Percentiles rank a stretch among this genome's conserved stretches.
phyloP scores from a whole-genome alignment of 768 basidiomycete genomes.

The Cubamyces lactineus region DNA sequence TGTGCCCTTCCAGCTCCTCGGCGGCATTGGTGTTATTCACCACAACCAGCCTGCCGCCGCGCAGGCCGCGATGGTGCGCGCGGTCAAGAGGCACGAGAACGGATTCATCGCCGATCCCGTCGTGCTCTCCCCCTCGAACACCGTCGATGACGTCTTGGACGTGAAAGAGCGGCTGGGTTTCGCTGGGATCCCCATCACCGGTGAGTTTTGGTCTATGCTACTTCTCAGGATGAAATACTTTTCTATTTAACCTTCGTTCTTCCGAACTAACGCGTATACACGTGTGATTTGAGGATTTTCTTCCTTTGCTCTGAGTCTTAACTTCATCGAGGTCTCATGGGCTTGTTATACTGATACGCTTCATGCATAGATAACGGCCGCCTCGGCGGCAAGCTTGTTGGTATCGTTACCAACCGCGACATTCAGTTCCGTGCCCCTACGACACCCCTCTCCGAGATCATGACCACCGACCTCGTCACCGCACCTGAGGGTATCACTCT shows the following conservation, averaged over 20 bases:
- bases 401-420: slow-evolving; percentile 96
- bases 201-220: slow-evolving; percentile 52
- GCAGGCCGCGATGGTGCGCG: slow-evolving; percentile 96
- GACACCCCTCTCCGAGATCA: slow-evolving; percentile 75
- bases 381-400: slow-evolving; percentile 89
- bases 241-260: slow-evolving; percentile 84
- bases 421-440: slow-evolving; percentile 84
- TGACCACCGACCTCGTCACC: slow-evolving; percentile 89
- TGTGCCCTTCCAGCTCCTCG: slow-evolving; percentile 66
- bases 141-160: slow-evolving; percentile 88
- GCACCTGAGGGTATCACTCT: slow-evolving; percentile 90
- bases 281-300: slow-evolving; percentile 76
- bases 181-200: slow-evolving; percentile 96
- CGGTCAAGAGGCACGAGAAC: slow-evolving; percentile 98
- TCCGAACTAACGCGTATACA: slow-evolving; percentile 68
- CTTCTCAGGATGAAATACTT: slow-evolving; percentile 12
- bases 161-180: slow-evolving; percentile 93
- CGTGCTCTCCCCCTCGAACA: slow-evolving; percentile 76
- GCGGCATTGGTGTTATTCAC: slow-evolving; percentile 97
- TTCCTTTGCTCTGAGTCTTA: slow-evolving; percentile 39
- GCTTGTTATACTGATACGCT: neutral
- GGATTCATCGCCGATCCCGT: slow-evolving; percentile 97
- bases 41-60: slow-evolving; percentile 86
- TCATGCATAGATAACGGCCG: slow-evolving; percentile 71
- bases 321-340: slow-evolving; percentile 14